Percentiles rank a stretch among this genome's conserved stretches.
phyloP scores from a whole-genome alignment of 163 green algal genomes.

The Chlorella variabilis region DNA sequence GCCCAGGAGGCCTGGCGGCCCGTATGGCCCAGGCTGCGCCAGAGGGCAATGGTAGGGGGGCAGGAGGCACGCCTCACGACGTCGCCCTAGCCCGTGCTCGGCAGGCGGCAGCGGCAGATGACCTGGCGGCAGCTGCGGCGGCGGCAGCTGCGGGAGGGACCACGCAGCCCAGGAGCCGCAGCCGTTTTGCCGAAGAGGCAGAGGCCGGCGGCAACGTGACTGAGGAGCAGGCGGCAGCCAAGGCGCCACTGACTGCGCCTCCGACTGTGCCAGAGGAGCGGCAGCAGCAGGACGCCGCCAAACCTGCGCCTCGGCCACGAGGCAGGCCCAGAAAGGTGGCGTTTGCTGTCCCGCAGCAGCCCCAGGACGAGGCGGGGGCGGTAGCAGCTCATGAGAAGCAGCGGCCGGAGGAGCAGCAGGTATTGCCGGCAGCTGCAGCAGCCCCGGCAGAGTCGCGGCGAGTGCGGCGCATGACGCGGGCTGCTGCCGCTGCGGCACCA shows the following conservation, averaged over 20 bases:
- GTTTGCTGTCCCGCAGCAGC: neutral
- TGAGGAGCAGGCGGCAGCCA: neutral
- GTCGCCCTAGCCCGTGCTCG: constrained; percentile 55
- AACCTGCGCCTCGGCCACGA: neutral
- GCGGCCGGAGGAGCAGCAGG: too few species aligned
- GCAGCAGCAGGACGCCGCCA: neutral
- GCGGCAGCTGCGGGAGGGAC: constrained; percentile 10
- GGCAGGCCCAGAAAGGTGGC: constrained; percentile 21
- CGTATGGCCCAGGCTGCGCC: constrained; percentile 35
- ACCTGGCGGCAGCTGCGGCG: constrained; percentile 2
- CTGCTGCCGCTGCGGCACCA: neutral
- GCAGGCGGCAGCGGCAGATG: constrained; percentile 37
- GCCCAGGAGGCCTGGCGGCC: constrained; percentile 18
- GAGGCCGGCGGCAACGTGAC: neutral
- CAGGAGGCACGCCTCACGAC: constrained; percentile 58
- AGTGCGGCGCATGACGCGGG: constrained; percentile 16
- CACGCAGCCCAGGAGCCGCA: neutral
- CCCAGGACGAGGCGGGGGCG: neutral
- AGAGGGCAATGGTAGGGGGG: constrained; percentile 28
- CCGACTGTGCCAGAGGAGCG: constrained; percentile 1
- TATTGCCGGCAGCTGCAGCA: neutral
- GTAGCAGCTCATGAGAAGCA: neutral
- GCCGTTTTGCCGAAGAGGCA: constrained; percentile 14
- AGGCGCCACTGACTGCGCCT: neutral
- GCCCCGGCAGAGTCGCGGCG: neutral